phyloP scores from a whole-genome alignment of 345 rosid genomes.

The Euphorbia tirucalli region DNA sequence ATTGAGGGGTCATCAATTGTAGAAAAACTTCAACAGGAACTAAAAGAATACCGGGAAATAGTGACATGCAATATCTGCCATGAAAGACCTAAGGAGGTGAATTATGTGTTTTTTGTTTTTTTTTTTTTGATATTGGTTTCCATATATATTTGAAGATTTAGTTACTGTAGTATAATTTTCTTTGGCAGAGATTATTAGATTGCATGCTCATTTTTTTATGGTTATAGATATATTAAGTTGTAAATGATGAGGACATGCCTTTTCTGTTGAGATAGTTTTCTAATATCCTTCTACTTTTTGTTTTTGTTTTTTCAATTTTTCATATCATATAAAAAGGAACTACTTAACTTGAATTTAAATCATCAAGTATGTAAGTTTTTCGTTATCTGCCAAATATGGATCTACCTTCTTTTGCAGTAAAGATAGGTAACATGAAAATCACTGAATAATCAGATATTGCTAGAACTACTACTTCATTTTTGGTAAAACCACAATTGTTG shows the following conservation, averaged over 20 bases:
- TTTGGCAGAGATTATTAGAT: not conserved
- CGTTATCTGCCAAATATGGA: not conserved
- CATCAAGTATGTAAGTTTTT: not conserved
- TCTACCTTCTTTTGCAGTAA: not conserved
- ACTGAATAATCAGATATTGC: not conserved
- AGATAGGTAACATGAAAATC: not conserved
- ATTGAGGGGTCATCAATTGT: conserved; percentile 65
- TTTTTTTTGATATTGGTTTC: not conserved
- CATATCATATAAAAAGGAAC: too few relatives aligned
- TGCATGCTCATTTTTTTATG: not conserved
- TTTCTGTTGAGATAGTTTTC: not conserved
- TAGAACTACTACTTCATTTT: not conserved
- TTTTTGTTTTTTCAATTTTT: not conserved
- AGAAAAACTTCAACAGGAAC: conserved; percentile 77
- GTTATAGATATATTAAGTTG: not conserved
- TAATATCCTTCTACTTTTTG: not conserved
- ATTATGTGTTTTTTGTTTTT: not conserved
- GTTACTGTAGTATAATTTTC: not conserved
- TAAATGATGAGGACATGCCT: not conserved
- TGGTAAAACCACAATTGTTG: not conserved
- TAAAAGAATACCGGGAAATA: conserved; percentile 80
- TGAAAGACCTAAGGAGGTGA: conserved; percentile 90
- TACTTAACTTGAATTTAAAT: not conserved
- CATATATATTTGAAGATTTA: not conserved
- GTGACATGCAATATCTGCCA: conserved; percentile 85